phyloP scores from a whole-genome alignment of 2,329 filamentous ascomycete species.

The Parastagonospora avenae region DNA sequence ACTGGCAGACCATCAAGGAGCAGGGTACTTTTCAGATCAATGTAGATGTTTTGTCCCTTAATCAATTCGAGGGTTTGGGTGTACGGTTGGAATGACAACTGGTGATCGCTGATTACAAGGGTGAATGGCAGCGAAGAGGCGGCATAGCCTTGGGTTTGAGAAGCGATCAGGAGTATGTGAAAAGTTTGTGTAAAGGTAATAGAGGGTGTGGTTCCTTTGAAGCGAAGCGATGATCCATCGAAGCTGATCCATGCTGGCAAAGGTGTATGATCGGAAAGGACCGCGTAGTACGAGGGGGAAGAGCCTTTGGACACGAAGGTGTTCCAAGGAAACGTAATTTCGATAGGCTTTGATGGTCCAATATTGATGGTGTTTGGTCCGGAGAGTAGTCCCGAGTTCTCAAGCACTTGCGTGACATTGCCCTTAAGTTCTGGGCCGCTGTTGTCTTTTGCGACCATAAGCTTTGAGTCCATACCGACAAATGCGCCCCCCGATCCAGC shows the following conservation, averaged over 20 bases:
- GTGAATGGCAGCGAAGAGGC: conserved; percentile 70
- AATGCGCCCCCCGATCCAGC: conserved; percentile 67
- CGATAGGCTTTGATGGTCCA: conserved; percentile 42
- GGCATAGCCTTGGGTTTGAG: conserved; percentile 78
- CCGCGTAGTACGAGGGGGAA: conserved; percentile 74
- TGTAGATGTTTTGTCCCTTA: conserved; percentile 36
- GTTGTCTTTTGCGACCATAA: conserved; percentile 69
- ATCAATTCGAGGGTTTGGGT: conserved; percentile 39
- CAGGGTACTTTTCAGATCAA: conserved; percentile 41
- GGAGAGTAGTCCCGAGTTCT: conserved; percentile 61
- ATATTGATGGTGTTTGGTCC: conserved; percentile 62
- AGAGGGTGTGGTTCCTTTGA: conserved; percentile 73
- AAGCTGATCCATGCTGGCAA: conserved; percentile 87
- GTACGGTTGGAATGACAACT: conserved; percentile 66
- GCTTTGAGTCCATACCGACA: conserved; percentile 67
- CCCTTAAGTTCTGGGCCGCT: conserved; percentile 60
- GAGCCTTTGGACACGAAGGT: conserved; percentile 66
- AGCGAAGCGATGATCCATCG: conserved; percentile 65
- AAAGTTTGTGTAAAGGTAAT: conserved; percentile 72
- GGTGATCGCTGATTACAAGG: conserved; percentile 72
- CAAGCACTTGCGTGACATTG: conserved; percentile 64
- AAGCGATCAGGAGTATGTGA: conserved; percentile 74
- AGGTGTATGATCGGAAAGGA: conserved; percentile 77
- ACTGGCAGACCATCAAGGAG: conserved; percentile 50
- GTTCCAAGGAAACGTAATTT: conserved; percentile 50